Percentiles rank a stretch among this genome's conserved stretches.
These are phyloP conservation scores for Curvularia eragrostidis DNA, from an alignment of 2,329 filamentous ascomycete species.

Conservation along the genomic window DNA sequence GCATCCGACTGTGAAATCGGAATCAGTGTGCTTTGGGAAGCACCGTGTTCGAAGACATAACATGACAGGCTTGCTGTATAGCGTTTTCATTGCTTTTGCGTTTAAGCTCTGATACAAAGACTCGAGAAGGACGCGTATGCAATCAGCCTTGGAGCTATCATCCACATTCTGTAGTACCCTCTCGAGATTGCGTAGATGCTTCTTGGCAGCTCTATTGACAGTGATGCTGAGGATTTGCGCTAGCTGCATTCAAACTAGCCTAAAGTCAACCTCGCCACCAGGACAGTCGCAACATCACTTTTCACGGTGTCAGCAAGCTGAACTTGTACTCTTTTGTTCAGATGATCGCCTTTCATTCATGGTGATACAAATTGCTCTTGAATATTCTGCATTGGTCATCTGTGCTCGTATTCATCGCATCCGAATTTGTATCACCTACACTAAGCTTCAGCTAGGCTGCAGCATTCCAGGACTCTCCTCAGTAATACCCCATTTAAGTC, in stretches of 20 bases:
- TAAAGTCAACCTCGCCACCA: neutral
- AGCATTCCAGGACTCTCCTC: neutral
- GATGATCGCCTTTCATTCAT: neutral
- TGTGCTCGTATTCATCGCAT: neutral
- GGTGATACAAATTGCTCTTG: neutral
- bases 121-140: neutral
- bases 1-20: too few relatives aligned
- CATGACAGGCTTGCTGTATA: too few relatives aligned
- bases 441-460: conserved; percentile 1
- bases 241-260: neutral
- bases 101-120: too few relatives aligned
- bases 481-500: neutral
- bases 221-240: too few relatives aligned
- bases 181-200: neutral
- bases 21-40: too few relatives aligned
- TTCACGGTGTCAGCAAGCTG: neutral
- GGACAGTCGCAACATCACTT: neutral
- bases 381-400: neutral
- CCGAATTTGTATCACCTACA: neutral
- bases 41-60: too few relatives aligned
- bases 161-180: neutral
- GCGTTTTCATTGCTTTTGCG: too few relatives aligned
- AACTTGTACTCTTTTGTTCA: neutral
- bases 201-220: neutral
- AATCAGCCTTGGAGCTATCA: neutral